Percentiles rank a stretch among this genome's conserved stretches.
Evolutionary conservation across 257 asterid genomes (phyloP).

Genomic region (Forsythia suspensa): DNA sequence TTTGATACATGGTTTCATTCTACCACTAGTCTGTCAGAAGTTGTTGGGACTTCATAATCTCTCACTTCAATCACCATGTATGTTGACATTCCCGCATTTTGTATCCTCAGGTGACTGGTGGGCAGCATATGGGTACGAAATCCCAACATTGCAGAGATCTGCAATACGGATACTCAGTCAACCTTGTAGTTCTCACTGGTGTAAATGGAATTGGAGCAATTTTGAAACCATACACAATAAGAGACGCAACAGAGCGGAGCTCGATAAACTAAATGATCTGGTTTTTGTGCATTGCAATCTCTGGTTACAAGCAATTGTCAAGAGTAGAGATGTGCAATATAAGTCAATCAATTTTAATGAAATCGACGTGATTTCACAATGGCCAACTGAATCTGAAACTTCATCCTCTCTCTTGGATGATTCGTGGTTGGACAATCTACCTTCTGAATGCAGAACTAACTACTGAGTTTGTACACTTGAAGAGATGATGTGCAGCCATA

Average conservation of each 20-base stretch:
- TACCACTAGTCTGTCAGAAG: background rate
- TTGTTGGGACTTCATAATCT: background rate
- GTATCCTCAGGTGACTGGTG: conserved; percentile 48
- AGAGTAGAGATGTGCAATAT: conserved; percentile 28
- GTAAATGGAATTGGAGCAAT: conserved; percentile 50
- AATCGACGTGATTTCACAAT: conserved; percentile 32
- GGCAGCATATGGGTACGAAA: conserved; percentile 49
- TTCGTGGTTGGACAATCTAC: conserved; percentile 26
- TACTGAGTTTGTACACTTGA: background rate
- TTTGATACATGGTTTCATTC: background rate
- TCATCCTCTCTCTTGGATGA: conserved; percentile 32
- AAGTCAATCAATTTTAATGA: conserved; percentile 38
- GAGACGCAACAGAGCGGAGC: conserved; percentile 24
- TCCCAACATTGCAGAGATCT: conserved; percentile 44
- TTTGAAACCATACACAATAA: conserved; percentile 31
- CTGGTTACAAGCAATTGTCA: conserved; percentile 38
- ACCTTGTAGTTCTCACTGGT: conserved; percentile 47
- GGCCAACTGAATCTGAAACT: conserved; percentile 42
- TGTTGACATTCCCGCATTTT: background rate
- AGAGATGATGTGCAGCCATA: background rate
- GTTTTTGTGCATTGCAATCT: conserved; percentile 47
- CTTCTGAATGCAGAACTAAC: conserved; percentile 18
- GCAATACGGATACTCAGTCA: conserved; percentile 46
- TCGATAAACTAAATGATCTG: conserved; percentile 38
- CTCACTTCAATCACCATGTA: background rate